Conservation (phyloP, 345 rosid genomes). For the Bruguiera gymnorhiza region DNA sequence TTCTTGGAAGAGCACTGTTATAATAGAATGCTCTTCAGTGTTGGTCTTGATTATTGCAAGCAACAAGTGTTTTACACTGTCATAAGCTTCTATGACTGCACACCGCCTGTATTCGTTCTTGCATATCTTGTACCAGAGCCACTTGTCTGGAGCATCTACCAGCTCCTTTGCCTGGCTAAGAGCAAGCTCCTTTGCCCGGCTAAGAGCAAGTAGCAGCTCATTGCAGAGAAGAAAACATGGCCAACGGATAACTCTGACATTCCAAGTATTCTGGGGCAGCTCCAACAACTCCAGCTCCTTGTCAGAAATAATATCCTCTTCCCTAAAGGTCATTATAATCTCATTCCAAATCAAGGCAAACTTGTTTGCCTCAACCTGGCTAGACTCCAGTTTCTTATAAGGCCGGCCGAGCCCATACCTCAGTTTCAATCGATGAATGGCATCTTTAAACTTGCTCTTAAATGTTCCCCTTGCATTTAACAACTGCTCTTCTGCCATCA, state of each 20-base stretch:
- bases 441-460: slow-evolving; percentile 78
- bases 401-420: slow-evolving; percentile 94
- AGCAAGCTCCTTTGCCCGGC: slow-evolving; percentile 84
- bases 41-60: slow-evolving; percentile 51
- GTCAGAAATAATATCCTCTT: slow-evolving; percentile 94
- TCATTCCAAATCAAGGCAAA: slow-evolving; percentile 97
- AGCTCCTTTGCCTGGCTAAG: slow-evolving; percentile 92
- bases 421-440: slow-evolving; percentile 75
- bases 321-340: slow-evolving; percentile 79
- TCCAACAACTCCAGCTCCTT: slow-evolving; percentile 81
- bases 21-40: slow-evolving; percentile 65
- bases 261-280: slow-evolving; percentile 86
- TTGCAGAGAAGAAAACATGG: slow-evolving; percentile 92
- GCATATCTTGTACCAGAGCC: slow-evolving; percentile 93
- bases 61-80: slow-evolving; percentile 61
- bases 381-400: slow-evolving; percentile 87
- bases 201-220: slow-evolving; percentile 91
- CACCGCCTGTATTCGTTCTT: slow-evolving; percentile 87
- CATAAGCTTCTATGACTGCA: slow-evolving; percentile 76
- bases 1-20: slow-evolving; percentile 61
- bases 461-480: slow-evolving; percentile 65
- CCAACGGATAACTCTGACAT: slow-evolving; percentile 86
- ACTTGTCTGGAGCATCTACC: slow-evolving; percentile 85
- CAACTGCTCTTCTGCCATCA: slow-evolving; percentile 94
- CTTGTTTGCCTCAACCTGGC: slow-evolving; percentile 86